These are phyloP conservation scores for Juglanconis sp. DNA, from an alignment of 2,329 filamentous ascomycete genomes.

Conservation along the genomic window DNA sequence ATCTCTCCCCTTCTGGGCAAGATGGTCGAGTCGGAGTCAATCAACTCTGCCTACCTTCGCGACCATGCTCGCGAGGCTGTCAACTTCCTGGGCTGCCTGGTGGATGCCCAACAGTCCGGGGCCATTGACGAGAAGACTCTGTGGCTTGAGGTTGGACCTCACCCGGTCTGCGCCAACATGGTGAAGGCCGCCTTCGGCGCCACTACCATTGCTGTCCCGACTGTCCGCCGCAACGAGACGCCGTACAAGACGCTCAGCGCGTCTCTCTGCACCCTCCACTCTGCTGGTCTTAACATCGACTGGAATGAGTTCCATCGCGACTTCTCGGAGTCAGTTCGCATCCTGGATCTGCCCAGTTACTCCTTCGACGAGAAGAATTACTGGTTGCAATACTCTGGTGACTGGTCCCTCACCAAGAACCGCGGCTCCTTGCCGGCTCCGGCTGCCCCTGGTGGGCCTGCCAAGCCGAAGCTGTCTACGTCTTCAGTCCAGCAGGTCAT, in stretches of 20 bases:
- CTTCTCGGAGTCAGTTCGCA: constrained; percentile 36
- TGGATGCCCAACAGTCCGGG: constrained; percentile 54
- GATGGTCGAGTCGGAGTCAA: constrained; percentile 55
- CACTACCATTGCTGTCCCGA: constrained; percentile 53
- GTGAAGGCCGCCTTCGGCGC: constrained; percentile 61
- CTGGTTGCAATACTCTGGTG: constrained; percentile 61
- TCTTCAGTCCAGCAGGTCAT: constrained; percentile 64
- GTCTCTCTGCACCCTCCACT: constrained; percentile 58
- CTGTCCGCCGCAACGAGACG: constrained; percentile 60
- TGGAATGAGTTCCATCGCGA: constrained; percentile 68
- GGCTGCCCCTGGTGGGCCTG: constrained; percentile 29
- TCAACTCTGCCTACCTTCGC: constrained; percentile 61
- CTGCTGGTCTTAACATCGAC: constrained; percentile 59
- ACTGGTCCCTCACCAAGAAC: constrained; percentile 71
- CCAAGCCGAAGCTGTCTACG: constrained; percentile 58
- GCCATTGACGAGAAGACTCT: constrained; percentile 63
- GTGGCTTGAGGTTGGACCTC: constrained; percentile 73
- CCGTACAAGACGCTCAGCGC: constrained; percentile 61
- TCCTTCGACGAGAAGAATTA: constrained; percentile 72
- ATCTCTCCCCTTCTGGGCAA: constrained; percentile 66
- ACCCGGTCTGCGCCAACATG: constrained; percentile 67
- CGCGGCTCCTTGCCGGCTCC: constrained; percentile 43
- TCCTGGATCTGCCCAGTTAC: constrained; percentile 66
- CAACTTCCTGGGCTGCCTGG: constrained; percentile 63
- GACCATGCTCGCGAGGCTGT: constrained; percentile 66